Evolutionary conservation across 768 basidiomycete genomes (phyloP).

Genomic region (Rhizopogon salebrosus): DNA sequence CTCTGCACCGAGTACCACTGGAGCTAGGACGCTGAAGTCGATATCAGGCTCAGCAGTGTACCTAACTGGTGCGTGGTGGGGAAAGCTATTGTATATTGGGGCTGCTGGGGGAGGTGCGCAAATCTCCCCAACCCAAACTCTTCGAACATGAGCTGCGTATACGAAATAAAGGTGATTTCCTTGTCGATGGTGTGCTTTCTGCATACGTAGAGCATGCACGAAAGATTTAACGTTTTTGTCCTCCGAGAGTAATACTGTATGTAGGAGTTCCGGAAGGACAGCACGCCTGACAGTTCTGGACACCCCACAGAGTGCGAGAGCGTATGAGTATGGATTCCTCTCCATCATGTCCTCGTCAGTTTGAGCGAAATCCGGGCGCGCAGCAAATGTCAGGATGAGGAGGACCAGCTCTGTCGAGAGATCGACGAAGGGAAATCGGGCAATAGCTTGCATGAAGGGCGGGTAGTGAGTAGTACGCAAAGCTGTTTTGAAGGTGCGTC

Average conservation of each 20-base stretch:
- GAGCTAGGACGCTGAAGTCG: slow-evolving; percentile 13
- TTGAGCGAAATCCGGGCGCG: slow-evolving; percentile 16
- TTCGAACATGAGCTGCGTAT: slow-evolving; percentile 26
- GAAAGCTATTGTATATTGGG: slow-evolving; percentile 7
- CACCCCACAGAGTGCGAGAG: slow-evolving; percentile 28
- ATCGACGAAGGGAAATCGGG: slow-evolving; percentile 15
- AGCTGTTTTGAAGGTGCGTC: not conserved
- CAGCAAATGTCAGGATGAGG: slow-evolving; percentile 29
- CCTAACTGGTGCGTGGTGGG: too few relatives aligned
- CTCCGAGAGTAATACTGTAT: slow-evolving; percentile 30
- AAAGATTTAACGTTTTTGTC: slow-evolving; percentile 13
- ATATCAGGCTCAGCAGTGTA: slow-evolving; percentile 8
- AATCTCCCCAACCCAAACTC: slow-evolving; percentile 31
- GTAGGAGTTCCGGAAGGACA: slow-evolving; percentile 35
- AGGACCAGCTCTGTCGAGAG: slow-evolving; percentile 33
- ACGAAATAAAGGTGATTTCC: slow-evolving; percentile 25
- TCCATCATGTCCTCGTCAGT: slow-evolving; percentile 2
- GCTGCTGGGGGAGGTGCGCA: slow-evolving; percentile 17
- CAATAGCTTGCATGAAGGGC: not conserved
- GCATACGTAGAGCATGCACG: slow-evolving; percentile 27
- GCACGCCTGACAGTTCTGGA: slow-evolving; percentile 28
- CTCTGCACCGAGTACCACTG: slow-evolving; percentile 2
- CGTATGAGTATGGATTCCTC: slow-evolving; percentile 16
- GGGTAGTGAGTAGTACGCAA: not conserved
- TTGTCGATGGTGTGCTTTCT: slow-evolving; percentile 8